Percentiles rank a stretch among this genome's conserved stretches.
Conservation (phyloP, 345 rosid genomes). For the Abelmoschus esculentus region DNA sequence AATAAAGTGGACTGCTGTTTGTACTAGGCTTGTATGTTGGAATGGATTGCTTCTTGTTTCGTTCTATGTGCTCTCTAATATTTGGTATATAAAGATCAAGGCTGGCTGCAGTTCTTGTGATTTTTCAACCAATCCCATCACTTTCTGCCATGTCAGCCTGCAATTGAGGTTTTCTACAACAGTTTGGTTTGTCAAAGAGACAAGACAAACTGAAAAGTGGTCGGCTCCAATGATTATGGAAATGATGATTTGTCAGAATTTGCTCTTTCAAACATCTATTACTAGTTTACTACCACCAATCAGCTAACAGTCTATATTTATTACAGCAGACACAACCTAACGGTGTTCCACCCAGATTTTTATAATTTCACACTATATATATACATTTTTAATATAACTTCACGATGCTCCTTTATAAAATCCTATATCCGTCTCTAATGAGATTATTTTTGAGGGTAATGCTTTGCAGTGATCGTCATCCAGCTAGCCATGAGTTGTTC, state of each 20-base stretch:
- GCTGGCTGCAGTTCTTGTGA: neutral
- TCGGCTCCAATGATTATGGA: neutral
- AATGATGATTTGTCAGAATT: neutral
- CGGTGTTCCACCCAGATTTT: too few species aligned
- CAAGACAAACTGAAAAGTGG: neutral
- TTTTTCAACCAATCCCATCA: neutral
- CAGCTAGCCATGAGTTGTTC: neutral
- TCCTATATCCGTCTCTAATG: too few species aligned
- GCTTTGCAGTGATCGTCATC: neutral
- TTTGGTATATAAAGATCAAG: neutral
- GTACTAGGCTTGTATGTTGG: conserved; percentile 4
- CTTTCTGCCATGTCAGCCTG: conserved; percentile 2
- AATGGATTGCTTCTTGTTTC: neutral
- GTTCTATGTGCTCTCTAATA: neutral
- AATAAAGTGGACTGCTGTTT: neutral
- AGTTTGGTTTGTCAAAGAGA: neutral
- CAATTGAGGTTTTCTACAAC: neutral
- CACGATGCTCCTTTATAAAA: too few species aligned
- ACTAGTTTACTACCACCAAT: neutral
- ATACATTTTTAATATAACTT: too few species aligned
- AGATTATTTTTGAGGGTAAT: neutral
- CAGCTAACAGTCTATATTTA: too few species aligned
- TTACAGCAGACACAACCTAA: too few species aligned
- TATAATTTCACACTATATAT: too few species aligned
- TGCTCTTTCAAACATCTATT: neutral